phyloP scores from a whole-genome alignment of 108 stramenopile genomes.

The Chaetoceros muelleri region DNA sequence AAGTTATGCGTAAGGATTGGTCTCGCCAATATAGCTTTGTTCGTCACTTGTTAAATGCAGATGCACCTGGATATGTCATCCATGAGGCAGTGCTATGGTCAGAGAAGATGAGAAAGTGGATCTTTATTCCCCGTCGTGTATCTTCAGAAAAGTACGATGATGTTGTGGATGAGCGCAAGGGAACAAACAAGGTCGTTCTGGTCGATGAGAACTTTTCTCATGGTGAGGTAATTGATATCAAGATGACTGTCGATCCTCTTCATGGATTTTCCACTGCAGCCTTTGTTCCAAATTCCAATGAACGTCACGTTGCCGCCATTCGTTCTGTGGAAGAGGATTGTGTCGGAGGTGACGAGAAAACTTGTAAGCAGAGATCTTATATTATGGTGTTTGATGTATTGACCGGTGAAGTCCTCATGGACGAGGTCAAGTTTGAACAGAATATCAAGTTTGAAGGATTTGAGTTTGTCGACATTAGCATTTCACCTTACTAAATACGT shows the following conservation, averaged over 20 bases:
- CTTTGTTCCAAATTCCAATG: constrained; percentile 84
- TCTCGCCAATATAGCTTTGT: constrained; percentile 68
- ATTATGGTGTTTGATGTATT: constrained; percentile 81
- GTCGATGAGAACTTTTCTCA: constrained; percentile 68
- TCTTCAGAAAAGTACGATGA: constrained; percentile 82
- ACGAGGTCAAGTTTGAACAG: constrained; percentile 71
- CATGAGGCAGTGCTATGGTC: constrained; percentile 90
- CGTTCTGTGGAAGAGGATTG: constrained; percentile 90
- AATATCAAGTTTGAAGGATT: constrained; percentile 91
- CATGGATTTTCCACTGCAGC: constrained; percentile 92
- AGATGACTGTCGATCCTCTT: constrained; percentile 53
- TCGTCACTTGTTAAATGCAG: constrained; percentile 57
- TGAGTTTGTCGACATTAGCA: constrained; percentile 84
- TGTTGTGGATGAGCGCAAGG: constrained; percentile 71
- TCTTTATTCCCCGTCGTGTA: constrained; percentile 88
- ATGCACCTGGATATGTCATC: constrained; percentile 79
- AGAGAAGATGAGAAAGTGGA: constrained; percentile 75
- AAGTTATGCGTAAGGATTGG: constrained; percentile 74
- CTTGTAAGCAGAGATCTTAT: constrained; percentile 86
- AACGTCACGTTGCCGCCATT: constrained; percentile 73
- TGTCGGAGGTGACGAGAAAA: constrained; percentile 40
- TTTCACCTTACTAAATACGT: constrained; percentile 9
- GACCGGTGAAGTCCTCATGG: constrained; percentile 85
- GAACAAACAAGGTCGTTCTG: constrained; percentile 78
- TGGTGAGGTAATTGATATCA: constrained; percentile 59